Evolutionary conservation across 1,139 yeast species (phyloP), one percentile per base, ranked within the genome.

Genomic region (Protomyces gravidus): DNA sequence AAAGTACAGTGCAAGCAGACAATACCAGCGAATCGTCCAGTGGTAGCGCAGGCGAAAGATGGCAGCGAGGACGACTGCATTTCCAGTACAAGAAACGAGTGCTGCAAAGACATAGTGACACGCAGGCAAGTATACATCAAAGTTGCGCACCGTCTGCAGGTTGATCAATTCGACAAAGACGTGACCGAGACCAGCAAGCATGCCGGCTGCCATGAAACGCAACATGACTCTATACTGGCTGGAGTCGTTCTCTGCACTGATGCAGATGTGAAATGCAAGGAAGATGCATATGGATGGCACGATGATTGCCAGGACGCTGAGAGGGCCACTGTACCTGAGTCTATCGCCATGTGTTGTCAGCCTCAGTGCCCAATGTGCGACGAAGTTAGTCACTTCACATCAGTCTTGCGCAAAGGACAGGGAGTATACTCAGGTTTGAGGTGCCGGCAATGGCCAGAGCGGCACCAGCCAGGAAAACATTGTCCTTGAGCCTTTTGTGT

Each of bases 351-450:
- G 27, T 21, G 36, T 21, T 26, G 53, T 21, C 17, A 9, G 32
- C 9, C 23, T 36, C 27, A 53, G 32, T 23, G 61, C 5, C 32
- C 50, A 25, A 23, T 26, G 21, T 7, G 15, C 32, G 11, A 17
- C 7, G n/a, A 23, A 5, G 60, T 15, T 55, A 13, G 23, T 33
- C n/a, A 13, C 61, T 42, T 26, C 47, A 33, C 17, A 15, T 28
- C 6, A 56, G 52, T 17, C 23, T 33, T 17, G 55, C 26, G 19
- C 55, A 62, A n/a, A 25, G 52, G 23, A 36, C 3, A 27, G 23
- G 55, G 60, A 21, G 62, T 62, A 56, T 56, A 21, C 48, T 26
- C 61, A 50, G 55, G 25, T 55, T 56, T 23, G 62, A 50, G 26
- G 36, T 33, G 19, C 60, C 60, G 6, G 62, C 60, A 55, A 56